Conservation (phyloP, 2,329 filamentous ascomycete species). For the Botrytis porri region DNA sequence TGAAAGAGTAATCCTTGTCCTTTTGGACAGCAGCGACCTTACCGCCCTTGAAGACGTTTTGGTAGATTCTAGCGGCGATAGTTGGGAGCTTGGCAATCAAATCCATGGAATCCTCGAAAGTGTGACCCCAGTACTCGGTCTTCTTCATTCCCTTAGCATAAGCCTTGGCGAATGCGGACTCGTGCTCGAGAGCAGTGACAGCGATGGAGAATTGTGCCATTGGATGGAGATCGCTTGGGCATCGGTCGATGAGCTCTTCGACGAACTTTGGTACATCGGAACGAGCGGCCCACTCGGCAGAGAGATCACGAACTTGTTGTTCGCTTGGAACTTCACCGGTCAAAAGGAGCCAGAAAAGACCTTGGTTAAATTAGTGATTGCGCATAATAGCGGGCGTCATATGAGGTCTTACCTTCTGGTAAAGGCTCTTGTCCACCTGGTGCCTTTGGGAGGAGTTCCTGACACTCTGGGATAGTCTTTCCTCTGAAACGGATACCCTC, state of each 20-base stretch:
- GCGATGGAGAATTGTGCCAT: constrained; percentile 99
- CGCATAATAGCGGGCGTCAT: background rate
- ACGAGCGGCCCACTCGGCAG: constrained; percentile 97
- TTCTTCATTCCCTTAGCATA: constrained; percentile 99
- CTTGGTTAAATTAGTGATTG: constrained; percentile 40
- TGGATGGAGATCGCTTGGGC: constrained; percentile 96
- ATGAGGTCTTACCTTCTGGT: constrained; percentile 66
- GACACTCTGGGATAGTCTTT: constrained; percentile 98
- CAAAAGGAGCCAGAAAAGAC: constrained; percentile 99
- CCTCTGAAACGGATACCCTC: constrained; percentile 99
- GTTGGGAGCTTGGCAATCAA: constrained; percentile 99
- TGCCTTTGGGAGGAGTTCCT: constrained; percentile 94
- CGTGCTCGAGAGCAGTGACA: constrained; percentile 96
- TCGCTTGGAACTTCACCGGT: constrained; percentile 97
- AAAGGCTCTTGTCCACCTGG: constrained; percentile 95
- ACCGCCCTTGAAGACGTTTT: constrained; percentile 99
- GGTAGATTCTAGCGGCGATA: constrained; percentile 98
- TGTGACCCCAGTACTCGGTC: constrained; percentile 99
- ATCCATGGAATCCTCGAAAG: constrained; percentile 99
- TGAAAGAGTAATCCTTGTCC: constrained; percentile 99
- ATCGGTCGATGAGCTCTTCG: constrained; percentile 99
- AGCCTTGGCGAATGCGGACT: constrained; percentile 95
- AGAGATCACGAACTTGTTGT: constrained; percentile 97
- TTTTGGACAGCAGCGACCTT: constrained; percentile 95
- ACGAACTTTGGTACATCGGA: constrained; percentile 97